These are phyloP conservation scores for Nakaseomyces nivariensis DNA, from an alignment of 1,139 yeast species.

Conservation along the genomic window DNA sequence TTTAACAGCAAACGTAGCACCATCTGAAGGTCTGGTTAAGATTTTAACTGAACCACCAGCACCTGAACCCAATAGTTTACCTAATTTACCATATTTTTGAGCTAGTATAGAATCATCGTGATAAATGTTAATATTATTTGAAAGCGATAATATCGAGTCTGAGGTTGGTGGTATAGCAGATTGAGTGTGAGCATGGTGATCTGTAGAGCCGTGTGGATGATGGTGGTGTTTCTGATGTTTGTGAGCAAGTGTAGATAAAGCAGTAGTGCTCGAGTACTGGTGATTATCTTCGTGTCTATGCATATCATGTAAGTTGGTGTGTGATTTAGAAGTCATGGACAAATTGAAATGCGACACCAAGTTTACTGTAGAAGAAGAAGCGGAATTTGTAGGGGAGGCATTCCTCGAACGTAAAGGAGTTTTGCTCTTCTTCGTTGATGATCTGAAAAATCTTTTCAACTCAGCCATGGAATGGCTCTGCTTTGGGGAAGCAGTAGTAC, in stretches of 20 bases:
- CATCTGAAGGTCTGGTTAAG: constrained; percentile 71
- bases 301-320: not conserved
- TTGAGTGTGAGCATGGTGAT: constrained; percentile 27
- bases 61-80: constrained; percentile 88
- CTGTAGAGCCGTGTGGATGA: constrained; percentile 10
- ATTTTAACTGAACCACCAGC: constrained; percentile 96
- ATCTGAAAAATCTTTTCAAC: constrained; percentile 55
- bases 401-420: constrained; percentile 11
- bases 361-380: constrained; percentile 9
- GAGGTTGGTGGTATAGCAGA: constrained; percentile 31
- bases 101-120: constrained; percentile 58
- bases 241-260: not conserved
- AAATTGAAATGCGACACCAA: constrained; percentile 4
- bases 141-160: constrained; percentile 28
- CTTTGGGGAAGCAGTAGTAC: constrained; percentile 17
- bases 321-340: not conserved
- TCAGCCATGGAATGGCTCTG: constrained; percentile 60
- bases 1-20: constrained; percentile 87
- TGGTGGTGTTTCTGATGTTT: constrained; percentile 2
- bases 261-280: not conserved
- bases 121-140: constrained; percentile 32
- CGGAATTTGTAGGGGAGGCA: constrained; percentile 7
- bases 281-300: constrained; percentile 1
- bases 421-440: constrained; percentile 17
- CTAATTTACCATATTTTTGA: constrained; percentile 81